These are phyloP conservation scores for Collybiopsis luxurians DNA, from an alignment of 768 basidiomycete species.

Conservation along the genomic window DNA sequence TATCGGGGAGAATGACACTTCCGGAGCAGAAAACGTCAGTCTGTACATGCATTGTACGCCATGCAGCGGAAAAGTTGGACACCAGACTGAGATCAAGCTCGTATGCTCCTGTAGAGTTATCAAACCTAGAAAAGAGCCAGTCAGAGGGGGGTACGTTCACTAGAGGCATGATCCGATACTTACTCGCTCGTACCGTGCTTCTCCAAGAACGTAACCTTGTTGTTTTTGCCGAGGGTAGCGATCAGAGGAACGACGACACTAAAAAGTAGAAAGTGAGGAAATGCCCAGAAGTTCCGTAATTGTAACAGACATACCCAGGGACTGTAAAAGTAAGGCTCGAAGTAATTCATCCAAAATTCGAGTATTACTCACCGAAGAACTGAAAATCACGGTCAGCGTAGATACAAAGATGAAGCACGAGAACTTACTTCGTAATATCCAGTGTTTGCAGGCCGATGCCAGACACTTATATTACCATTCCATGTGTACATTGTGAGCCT, in stretches of 20 bases:
- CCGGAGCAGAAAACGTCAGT: conserved; percentile 81
- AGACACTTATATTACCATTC: conserved; percentile 52
- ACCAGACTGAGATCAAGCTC: conserved; percentile 68
- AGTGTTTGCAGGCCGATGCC: conserved; percentile 63
- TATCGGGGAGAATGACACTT: conserved; percentile 72
- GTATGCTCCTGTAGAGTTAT: conserved; percentile 74
- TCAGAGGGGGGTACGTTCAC: neutral
- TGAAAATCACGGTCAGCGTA: neutral
- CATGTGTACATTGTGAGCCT: conserved; percentile 55
- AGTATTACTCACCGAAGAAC: conserved; percentile 9
- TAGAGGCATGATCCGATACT: conserved; percentile 8
- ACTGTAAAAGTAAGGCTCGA: conserved; percentile 26
- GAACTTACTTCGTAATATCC: conserved; percentile 66
- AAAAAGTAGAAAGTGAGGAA: neutral
- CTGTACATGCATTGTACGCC: conserved; percentile 76
- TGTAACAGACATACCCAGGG: conserved; percentile 38
- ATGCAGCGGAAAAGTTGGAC: conserved; percentile 48
- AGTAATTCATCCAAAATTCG: conserved; percentile 11
- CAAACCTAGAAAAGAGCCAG: conserved; percentile 29
- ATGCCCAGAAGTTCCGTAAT: neutral
- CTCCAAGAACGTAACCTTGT: conserved; percentile 79
- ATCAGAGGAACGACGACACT: conserved; percentile 73
- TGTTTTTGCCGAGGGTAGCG: conserved; percentile 75
- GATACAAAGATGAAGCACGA: neutral
- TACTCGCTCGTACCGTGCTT: conserved; percentile 64